These are phyloP conservation scores for Pilobolus umbonatus DNA, from an alignment of 192 early-diverging fungal genomes.

Conservation along the genomic window DNA sequence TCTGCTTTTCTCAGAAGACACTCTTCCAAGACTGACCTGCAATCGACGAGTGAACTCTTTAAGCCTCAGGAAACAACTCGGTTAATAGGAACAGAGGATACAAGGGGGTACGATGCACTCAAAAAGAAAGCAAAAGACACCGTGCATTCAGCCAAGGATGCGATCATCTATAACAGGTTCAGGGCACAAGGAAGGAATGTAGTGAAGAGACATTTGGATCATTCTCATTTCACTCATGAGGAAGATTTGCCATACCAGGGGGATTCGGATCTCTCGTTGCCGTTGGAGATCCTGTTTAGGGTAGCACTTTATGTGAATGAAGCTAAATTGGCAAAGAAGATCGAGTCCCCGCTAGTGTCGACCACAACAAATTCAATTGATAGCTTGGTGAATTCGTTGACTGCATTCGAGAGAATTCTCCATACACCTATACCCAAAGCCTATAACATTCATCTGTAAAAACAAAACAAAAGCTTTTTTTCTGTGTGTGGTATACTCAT, in stretches of 20 bases:
- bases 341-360: constrained; percentile 37
- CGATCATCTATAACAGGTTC: background rate
- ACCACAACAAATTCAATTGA: constrained; percentile 37
- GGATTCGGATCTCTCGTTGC: constrained; percentile 45
- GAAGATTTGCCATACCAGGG: constrained; percentile 37
- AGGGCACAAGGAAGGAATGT: constrained; percentile 1
- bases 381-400: constrained; percentile 51
- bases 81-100: background rate
- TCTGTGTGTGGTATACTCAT: background rate
- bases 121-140: too few relatives aligned
- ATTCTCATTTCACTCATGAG: constrained; percentile 19
- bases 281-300: constrained; percentile 46
- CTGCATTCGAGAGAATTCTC: constrained; percentile 65
- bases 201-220: background rate
- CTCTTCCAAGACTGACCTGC: background rate
- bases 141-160: background rate
- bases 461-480: too few relatives aligned
- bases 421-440: constrained; percentile 66
- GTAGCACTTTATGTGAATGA: constrained; percentile 43
- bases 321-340: constrained; percentile 28
- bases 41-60: background rate
- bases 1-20: background rate
- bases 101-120: background rate
- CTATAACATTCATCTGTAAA: constrained; percentile 65
- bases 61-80: background rate